Evolutionary conservation across 2,329 filamentous ascomycete genomes (phyloP).

Genomic region (Aphanocladium album): DNA sequence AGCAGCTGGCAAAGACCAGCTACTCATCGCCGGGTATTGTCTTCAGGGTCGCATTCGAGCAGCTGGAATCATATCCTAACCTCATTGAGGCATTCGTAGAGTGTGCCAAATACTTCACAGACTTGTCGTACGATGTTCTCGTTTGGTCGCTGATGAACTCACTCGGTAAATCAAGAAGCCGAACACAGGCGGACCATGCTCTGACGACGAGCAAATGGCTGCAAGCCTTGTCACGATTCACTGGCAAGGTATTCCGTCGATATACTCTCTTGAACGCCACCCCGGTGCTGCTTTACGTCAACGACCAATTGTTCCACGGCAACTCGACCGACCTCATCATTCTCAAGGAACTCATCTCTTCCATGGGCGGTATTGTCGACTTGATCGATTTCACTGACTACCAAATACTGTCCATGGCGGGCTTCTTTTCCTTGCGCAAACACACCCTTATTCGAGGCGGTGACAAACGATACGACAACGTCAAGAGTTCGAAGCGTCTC

Average conservation of each 20-base stretch:
- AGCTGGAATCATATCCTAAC: conserved; percentile 92
- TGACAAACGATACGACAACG: conserved; percentile 74
- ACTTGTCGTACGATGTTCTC: conserved; percentile 86
- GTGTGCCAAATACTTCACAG: conserved; percentile 89
- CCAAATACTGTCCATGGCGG: conserved; percentile 83
- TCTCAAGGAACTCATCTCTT: conserved; percentile 80
- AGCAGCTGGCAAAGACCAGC: conserved; percentile 85
- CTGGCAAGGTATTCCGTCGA: conserved; percentile 81
- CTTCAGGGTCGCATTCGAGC: conserved; percentile 80
- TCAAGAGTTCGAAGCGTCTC: conserved; percentile 70
- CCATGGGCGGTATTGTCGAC: conserved; percentile 90
- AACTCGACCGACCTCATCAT: conserved; percentile 91
- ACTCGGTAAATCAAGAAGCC: conserved; percentile 57
- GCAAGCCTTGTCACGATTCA: conserved; percentile 82
- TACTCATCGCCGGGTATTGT: conserved; percentile 87
- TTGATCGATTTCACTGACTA: conserved; percentile 83
- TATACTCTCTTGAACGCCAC: conserved; percentile 79
- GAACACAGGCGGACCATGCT: conserved; percentile 57
- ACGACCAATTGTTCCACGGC: conserved; percentile 72
- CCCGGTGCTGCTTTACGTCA: conserved; percentile 85
- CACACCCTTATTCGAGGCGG: conserved; percentile 76
- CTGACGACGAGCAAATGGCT: conserved; percentile 87
- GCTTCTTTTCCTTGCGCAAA: conserved; percentile 71
- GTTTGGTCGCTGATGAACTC: conserved; percentile 87
- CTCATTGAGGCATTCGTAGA: conserved; percentile 93